A percentile compares a stretch with the other conserved stretches of the same genome.
phyloP scores from a whole-genome alignment of 441 rosid species.

The Omphalea diandra region DNA sequence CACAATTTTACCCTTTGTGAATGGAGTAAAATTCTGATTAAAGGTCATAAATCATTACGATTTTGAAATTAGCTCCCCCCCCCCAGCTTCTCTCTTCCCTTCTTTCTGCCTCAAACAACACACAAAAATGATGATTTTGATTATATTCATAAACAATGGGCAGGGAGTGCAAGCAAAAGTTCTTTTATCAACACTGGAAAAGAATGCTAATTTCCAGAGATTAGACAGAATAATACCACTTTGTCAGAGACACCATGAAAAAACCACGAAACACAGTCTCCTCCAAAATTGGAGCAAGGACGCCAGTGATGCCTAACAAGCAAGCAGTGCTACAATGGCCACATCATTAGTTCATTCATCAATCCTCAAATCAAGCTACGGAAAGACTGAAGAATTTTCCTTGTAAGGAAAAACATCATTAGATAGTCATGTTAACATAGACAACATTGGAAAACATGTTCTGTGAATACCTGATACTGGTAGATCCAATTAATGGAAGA shows the following conservation, averaged over 20 bases:
- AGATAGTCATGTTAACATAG: not conserved
- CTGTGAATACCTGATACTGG: slow-evolving; percentile 46
- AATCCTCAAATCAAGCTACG: not conserved
- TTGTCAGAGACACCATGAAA: slow-evolving; percentile 84
- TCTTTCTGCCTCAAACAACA: too few species aligned
- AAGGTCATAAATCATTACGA: not conserved
- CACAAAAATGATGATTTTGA: too few species aligned
- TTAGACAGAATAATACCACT: slow-evolving; percentile 52
- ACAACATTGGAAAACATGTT: not conserved
- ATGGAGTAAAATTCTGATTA: too few species aligned
- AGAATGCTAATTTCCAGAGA: slow-evolving; percentile 6
- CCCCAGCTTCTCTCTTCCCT: too few species aligned
- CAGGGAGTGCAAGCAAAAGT: slow-evolving; percentile 1
- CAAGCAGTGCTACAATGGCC: slow-evolving; percentile 65
- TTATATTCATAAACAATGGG: too few species aligned
- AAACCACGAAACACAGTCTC: slow-evolving; percentile 94
- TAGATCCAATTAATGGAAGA: slow-evolving; percentile 55
- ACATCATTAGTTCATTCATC: slow-evolving; percentile 2
- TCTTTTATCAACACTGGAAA: not conserved
- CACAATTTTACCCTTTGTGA: not conserved
- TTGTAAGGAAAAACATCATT: not conserved
- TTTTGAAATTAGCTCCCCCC: not conserved
- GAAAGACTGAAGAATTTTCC: not conserved
- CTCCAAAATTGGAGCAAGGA: slow-evolving; percentile 91
- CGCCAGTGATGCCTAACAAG: slow-evolving; percentile 77